A percentile compares a stretch with the other conserved stretches of the same genome.
Evolutionary conservation across 805 yeast species (phyloP).

Genomic region (Saturnispora silvae): DNA sequence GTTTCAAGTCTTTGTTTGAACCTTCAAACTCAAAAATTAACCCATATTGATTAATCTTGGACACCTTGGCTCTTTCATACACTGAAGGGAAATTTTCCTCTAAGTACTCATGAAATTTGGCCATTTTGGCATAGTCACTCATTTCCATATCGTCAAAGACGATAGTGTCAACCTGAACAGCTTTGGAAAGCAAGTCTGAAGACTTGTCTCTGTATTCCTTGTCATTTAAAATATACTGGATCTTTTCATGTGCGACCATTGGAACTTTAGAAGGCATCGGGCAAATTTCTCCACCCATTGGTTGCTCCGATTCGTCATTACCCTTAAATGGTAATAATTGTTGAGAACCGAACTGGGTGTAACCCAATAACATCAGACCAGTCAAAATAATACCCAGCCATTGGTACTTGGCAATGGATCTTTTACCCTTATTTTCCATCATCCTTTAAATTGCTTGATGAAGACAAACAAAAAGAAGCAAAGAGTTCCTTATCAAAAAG

Average conservation of each 20-base stretch:
- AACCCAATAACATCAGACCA: background rate
- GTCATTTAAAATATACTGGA: slow-evolving; percentile 26
- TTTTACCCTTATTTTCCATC: too few relatives aligned
- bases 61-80: slow-evolving; percentile 33
- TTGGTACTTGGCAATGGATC: background rate
- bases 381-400: too few relatives aligned
- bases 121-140: slow-evolving; percentile 16
- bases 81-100: slow-evolving; percentile 21
- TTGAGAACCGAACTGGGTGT: background rate
- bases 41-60: slow-evolving; percentile 51
- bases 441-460: too few relatives aligned
- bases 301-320: too few relatives aligned
- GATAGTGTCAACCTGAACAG: slow-evolving; percentile 44
- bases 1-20: slow-evolving; percentile 38
- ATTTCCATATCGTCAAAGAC: slow-evolving; percentile 20
- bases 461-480: too few relatives aligned
- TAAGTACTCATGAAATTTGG: slow-evolving; percentile 16
- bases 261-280: slow-evolving; percentile 19
- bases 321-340: too few relatives aligned
- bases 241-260: slow-evolving; percentile 12
- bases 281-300: too few relatives aligned
- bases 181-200: slow-evolving; percentile 34
- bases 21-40: slow-evolving; percentile 62
- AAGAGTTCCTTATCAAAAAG: too few relatives aligned
- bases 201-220: slow-evolving; percentile 27